phyloP scores from a whole-genome alignment of 2,329 filamentous ascomycete species.

The Exophiala sideris region DNA sequence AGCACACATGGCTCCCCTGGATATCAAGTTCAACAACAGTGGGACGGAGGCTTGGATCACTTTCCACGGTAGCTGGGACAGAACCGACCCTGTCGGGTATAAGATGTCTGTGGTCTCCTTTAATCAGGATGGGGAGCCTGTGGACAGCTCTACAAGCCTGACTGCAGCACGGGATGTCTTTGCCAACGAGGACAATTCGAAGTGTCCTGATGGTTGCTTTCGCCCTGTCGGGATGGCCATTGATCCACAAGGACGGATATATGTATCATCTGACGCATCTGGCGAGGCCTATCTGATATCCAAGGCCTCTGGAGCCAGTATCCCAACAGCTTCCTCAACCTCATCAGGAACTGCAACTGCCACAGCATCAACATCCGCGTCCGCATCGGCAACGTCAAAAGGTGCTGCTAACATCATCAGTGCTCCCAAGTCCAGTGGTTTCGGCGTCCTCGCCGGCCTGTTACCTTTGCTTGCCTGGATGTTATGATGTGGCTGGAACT shows the following conservation, averaged over 20 bases:
- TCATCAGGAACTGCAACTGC: slow-evolving; percentile 8
- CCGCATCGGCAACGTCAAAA: background rate
- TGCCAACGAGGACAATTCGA: slow-evolving; percentile 30
- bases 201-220: slow-evolving; percentile 33
- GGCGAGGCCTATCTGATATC: slow-evolving; percentile 32
- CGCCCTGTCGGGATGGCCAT: slow-evolving; percentile 35
- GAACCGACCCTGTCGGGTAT: slow-evolving; percentile 49
- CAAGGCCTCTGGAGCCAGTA: slow-evolving; percentile 6
- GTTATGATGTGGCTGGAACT: background rate
- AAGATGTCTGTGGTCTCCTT: slow-evolving; percentile 50
- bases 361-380: background rate
- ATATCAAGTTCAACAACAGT: slow-evolving; percentile 64
- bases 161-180: slow-evolving; percentile 33
- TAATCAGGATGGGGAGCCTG: slow-evolving; percentile 43
- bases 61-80: slow-evolving; percentile 70
- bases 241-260: slow-evolving; percentile 34
- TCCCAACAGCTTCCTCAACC: slow-evolving; percentile 7
- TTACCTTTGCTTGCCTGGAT: background rate
- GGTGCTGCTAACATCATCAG: background rate
- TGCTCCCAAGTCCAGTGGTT: no score
- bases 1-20: slow-evolving; percentile 68
- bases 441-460: background rate
- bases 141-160: slow-evolving; percentile 36
- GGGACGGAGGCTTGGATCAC: slow-evolving; percentile 60
- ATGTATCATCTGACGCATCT: slow-evolving; percentile 33